Evolutionary conservation across 1,284 basidiomycete species (phyloP).

Genomic region (Cutaneotrichosporon mucoides): DNA sequence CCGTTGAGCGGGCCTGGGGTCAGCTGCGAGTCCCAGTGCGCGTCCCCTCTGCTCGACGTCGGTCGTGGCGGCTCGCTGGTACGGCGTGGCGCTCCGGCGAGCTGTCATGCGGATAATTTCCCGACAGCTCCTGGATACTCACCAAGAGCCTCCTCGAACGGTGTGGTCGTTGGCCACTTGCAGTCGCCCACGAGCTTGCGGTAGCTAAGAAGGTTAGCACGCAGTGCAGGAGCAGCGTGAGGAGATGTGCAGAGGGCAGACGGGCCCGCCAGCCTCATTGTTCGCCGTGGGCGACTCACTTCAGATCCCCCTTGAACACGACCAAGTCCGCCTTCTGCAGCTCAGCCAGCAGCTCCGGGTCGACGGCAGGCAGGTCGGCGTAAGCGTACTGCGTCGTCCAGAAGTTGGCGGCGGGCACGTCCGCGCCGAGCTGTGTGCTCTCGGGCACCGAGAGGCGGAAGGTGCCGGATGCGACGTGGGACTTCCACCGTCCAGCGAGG

Average conservation of each 20-base stretch:
- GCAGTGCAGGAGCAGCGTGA: neutral
- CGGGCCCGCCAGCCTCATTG: too few relatives aligned
- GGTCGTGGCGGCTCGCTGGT: too few relatives aligned
- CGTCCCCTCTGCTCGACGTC: too few relatives aligned
- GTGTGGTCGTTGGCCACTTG: conserved; percentile 77
- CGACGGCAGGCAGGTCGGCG: conserved; percentile 67
- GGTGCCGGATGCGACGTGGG: conserved; percentile 63
- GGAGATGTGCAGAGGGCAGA: too few relatives aligned
- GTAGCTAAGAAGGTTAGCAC: conserved; percentile 50
- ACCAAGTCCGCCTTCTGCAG: conserved; percentile 70
- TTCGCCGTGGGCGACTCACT: conserved; percentile 54
- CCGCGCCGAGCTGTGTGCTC: conserved; percentile 61
- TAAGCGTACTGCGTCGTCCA: conserved; percentile 83
- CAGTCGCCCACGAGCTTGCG: conserved; percentile 86
- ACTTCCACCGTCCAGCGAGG: conserved; percentile 70
- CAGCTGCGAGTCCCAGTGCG: conserved; percentile 14
- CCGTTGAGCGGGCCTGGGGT: conserved; percentile 68
- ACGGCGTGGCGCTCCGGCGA: too few relatives aligned
- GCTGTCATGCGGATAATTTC: too few relatives aligned
- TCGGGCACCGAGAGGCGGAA: conserved; percentile 71
- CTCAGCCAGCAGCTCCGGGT: conserved; percentile 58
- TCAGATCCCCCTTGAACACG: conserved; percentile 94
- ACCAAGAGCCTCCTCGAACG: conserved; percentile 77
- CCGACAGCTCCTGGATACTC: conserved; percentile 14
- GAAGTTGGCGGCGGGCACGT: conserved; percentile 56